A percentile compares a stretch with the other conserved stretches of the same genome.
phyloP scores from a whole-genome alignment of 2,329 filamentous ascomycete genomes.

The Phialophora chinensis region DNA sequence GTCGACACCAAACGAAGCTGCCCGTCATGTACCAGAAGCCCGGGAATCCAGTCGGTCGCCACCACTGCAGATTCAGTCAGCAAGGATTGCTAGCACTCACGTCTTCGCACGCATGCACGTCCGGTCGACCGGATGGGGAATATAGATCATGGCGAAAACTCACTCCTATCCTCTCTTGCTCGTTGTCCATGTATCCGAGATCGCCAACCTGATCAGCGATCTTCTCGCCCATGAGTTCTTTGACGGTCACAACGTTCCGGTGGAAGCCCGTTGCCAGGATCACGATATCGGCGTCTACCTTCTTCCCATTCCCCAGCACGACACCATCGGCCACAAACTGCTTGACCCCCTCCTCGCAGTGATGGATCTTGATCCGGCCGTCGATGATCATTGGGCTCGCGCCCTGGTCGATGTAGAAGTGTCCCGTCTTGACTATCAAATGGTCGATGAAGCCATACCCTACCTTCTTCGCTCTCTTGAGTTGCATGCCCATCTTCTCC shows the following conservation, averaged over 20 bases:
- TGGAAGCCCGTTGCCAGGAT: constrained; percentile 69
- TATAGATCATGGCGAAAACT: constrained; percentile 1
- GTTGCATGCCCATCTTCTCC: constrained; percentile 53
- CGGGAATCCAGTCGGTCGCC: constrained; percentile 66
- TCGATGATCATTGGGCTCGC: constrained; percentile 59
- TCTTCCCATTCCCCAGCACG: constrained; percentile 17
- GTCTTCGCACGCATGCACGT: neutral
- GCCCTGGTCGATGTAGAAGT: constrained; percentile 62
- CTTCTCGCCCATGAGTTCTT: constrained; percentile 65
- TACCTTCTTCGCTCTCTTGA: constrained; percentile 48
- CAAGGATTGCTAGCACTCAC: neutral
- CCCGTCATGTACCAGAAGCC: constrained; percentile 72
- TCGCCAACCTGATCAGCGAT: constrained; percentile 63
- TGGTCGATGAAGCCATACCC: constrained; percentile 52
- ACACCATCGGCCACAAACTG: constrained; percentile 42
- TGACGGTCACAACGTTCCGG: constrained; percentile 68
- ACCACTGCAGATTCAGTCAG: constrained; percentile 43
- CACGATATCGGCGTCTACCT: constrained; percentile 62
- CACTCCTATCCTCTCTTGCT: constrained; percentile 58
- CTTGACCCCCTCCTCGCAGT: constrained; percentile 52
- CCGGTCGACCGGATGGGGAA: too few relatives aligned
- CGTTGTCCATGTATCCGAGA: constrained; percentile 67
- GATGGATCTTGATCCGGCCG: constrained; percentile 66
- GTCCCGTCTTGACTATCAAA: constrained; percentile 58
- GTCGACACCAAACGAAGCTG: constrained; percentile 67